Evolutionary conservation across 169 alveolate genomes (phyloP), one percentile per base, ranked within the genome.

Genomic region (Plasmodium gaboni): DNA sequence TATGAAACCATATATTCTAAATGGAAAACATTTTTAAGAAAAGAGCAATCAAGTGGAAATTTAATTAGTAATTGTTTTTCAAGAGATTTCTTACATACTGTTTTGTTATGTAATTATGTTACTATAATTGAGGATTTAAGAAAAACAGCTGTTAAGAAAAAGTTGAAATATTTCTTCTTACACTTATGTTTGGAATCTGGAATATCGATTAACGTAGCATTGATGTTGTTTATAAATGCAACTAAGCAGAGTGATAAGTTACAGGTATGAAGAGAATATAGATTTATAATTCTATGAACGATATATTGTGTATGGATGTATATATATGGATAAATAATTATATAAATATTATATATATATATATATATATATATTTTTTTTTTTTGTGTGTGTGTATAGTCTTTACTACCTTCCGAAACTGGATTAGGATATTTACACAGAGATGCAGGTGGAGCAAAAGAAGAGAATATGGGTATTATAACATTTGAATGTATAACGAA

Each of bases 401-500:
- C 96, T 15, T 48, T 94, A 32, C 74, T 96, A 57, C 97, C 98
- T 4, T 96, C 98, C 0, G 98, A 96, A 72, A 96, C 98, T 2
- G 98, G 98, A 1, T 88, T 96, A 24, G 98, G 98, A 9, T 96
- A 96, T 61, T 80, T 96, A 51, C 98, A 95, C 73, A 89, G 98
- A 76, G 98, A 96, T 74, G 97, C 97, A 9, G 98, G 98, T 13
- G 98, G 98, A 44, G 98, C 98, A 7, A 93, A 93, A 44, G 98
- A 96, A 69, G 98, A 96, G 64, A 96, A 95, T 44, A 73, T 96
- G 59, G 98, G 98, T 1, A 95, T 96, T 65, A 96, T 96, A 15
- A 92, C 96, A 13, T 96, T 96, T 70, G 98, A 96, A 46, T 96
- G 98, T 53, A 93, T 97, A 50, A 97, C 98, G 32, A 97, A 97